A percentile compares a stretch with the other conserved stretches of the same genome.
phyloP scores from a whole-genome alignment of 2,329 filamentous ascomycete species.

The Penicillium sp. region DNA sequence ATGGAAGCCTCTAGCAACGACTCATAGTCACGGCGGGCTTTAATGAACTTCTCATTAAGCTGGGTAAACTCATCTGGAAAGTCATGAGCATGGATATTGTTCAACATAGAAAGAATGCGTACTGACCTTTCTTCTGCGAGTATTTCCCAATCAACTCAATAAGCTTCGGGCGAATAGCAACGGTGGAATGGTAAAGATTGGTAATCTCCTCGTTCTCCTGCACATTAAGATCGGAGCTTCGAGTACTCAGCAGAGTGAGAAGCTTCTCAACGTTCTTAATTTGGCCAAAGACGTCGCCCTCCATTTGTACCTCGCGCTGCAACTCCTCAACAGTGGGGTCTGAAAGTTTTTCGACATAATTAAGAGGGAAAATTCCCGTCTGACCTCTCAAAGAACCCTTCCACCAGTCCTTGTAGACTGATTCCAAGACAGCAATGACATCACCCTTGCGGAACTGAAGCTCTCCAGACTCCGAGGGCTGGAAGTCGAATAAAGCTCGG shows the following conservation, averaged over 20 bases:
- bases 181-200: slow-evolving; percentile 82
- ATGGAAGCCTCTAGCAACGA: slow-evolving; percentile 94
- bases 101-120: background rate
- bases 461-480: slow-evolving; percentile 89
- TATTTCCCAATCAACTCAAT: slow-evolving; percentile 99
- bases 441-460: slow-evolving; percentile 96
- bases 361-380: slow-evolving; percentile 96
- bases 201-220: slow-evolving; percentile 98
- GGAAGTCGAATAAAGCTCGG: slow-evolving; percentile 90
- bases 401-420: slow-evolving; percentile 99
- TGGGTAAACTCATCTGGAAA: slow-evolving; percentile 90
- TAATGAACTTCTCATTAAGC: slow-evolving; percentile 99
- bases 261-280: slow-evolving; percentile 79
- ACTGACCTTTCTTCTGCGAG: slow-evolving; percentile 92
- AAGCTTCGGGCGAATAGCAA: slow-evolving; percentile 92
- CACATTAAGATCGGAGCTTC: slow-evolving; percentile 73
- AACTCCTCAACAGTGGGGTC: slow-evolving; percentile 94
- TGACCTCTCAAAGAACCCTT: slow-evolving; percentile 91
- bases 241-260: slow-evolving; percentile 86
- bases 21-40: slow-evolving; percentile 94
- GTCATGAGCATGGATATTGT: slow-evolving; percentile 13
- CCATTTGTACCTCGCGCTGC: slow-evolving; percentile 94
- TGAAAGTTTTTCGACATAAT: slow-evolving; percentile 96
- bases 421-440: slow-evolving; percentile 94
- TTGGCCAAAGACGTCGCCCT: slow-evolving; percentile 74